phyloP scores from a whole-genome alignment of 2,329 filamentous ascomycete species.

The Teratosphaeria nubilosa region DNA sequence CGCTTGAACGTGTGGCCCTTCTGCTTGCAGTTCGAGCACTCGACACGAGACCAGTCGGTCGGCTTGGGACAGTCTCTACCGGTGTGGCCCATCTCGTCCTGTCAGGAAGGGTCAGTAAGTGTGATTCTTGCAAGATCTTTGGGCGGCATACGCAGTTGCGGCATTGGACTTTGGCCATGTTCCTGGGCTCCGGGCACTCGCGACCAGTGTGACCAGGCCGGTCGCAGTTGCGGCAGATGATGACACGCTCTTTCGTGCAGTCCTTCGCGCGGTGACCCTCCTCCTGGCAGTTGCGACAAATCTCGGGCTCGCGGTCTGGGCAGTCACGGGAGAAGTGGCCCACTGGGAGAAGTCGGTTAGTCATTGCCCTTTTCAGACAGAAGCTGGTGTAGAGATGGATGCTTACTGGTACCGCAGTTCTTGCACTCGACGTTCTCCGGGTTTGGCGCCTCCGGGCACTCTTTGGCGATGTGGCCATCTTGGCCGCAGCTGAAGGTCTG shows the following conservation, averaged over 20 bases:
- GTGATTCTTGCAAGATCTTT: background rate
- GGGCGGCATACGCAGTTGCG: slow-evolving; percentile 29
- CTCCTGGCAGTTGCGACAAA: slow-evolving; percentile 27
- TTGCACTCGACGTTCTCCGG: slow-evolving; percentile 23
- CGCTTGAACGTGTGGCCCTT: slow-evolving; percentile 18
- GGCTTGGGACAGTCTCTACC: slow-evolving; percentile 15
- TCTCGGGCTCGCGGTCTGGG: slow-evolving; percentile 17
- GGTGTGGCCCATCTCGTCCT: slow-evolving; percentile 22
- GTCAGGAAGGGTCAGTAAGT: background rate
- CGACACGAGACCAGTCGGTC: slow-evolving; percentile 32
- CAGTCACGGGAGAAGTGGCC: slow-evolving; percentile 29
- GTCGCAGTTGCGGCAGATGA: slow-evolving; percentile 28
- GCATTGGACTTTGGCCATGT: slow-evolving; percentile 39
- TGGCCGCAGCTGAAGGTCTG: slow-evolving; percentile 32
- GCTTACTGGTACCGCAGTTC: slow-evolving; percentile 28
- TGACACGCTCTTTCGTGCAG: slow-evolving; percentile 24
- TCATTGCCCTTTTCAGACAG: background rate
- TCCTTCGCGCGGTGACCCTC: slow-evolving; percentile 23
- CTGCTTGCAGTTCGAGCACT: slow-evolving; percentile 36
- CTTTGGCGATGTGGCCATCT: slow-evolving; percentile 25
- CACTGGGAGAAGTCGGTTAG: slow-evolving; percentile 4
- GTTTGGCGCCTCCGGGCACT: slow-evolving; percentile 33
- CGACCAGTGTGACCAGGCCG: slow-evolving; percentile 49
- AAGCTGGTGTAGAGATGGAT: background rate
- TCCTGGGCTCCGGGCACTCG: slow-evolving; percentile 54